Base-by-base conservation (phyloP, 345 rosid species). In the Anacardium occidentale region DNA sequence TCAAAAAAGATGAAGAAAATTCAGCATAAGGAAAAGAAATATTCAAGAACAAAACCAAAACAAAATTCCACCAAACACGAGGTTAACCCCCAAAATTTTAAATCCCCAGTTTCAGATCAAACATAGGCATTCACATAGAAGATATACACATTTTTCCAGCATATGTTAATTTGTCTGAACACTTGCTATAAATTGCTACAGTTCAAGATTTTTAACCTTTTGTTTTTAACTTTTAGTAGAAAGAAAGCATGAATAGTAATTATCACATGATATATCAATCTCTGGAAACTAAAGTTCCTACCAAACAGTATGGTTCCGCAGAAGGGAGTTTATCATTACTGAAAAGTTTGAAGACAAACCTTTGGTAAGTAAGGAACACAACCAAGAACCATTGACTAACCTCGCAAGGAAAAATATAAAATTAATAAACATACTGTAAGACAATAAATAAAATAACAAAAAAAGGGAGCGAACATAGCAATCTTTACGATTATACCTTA, bases 281-380 rank as follows among this genome's bases (percentile, higher is more conserved):
- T 53, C 45, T 2, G 15, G 21, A n/a, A 68, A 22, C 17, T 1
- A 25, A 57, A 40, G 15, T 45, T 57, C 10, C 64, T 40, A 42
- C n/a, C 37, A 68, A 54, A 37, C 9, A 3, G 25, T 68, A 34
- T 54, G 22, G 37, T 55, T 37, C 54, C 3, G 40, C 34, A 22
- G 58, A 56, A 17, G 24, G 62, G 21, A 45, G 10, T 52, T 29
- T 62, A 68, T 15, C 26, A 57, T 69, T 70, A 71, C 34, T 51
- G 53, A 74, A 67, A 78, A 57, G 70, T 37, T 48, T 40, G 45
- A 77, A 63, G 51, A 90, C 88, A 76, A 77, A 91, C 98, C 97
- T 95, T 93, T 5, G 97, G 99, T 77, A 95, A 80, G 82, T 92
- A 95, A 29, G 99, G 97, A 70, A 95, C 99, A 76, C 98, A 92